A percentile compares a stretch with the other conserved stretches of the same genome.
These are phyloP conservation scores for Lignosus rhinocerotis DNA, from an alignment of 1,284 basidiomycete species.

Conservation along the genomic window DNA sequence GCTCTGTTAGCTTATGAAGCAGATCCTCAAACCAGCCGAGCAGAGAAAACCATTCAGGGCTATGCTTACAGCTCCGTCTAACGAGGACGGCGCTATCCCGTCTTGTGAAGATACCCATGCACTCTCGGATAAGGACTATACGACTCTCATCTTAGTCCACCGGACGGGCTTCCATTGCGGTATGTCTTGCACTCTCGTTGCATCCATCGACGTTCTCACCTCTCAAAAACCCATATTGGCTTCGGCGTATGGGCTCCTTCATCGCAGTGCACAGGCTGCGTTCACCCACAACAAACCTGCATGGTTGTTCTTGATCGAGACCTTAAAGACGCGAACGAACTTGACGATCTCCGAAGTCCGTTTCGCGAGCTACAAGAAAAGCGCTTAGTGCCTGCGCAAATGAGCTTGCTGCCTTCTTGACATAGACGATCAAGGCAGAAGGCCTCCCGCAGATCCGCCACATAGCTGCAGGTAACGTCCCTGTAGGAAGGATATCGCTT, in stretches of 20 bases:
- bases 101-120: constrained; percentile 21
- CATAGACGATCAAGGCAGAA: constrained; percentile 26
- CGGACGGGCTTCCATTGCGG: constrained; percentile 29
- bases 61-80: constrained; percentile 9
- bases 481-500: constrained; percentile 29
- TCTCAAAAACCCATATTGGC: background rate
- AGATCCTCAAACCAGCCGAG: too few species aligned
- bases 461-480: background rate
- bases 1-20: too few species aligned
- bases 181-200: constrained; percentile 6
- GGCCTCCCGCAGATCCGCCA: constrained; percentile 23
- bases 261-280: constrained; percentile 29
- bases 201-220: background rate
- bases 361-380: constrained; percentile 16
- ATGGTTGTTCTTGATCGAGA: constrained; percentile 35
- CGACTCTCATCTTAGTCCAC: constrained; percentile 28
- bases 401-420: constrained; percentile 32
- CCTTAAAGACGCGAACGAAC: constrained; percentile 28
- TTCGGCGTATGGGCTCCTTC: constrained; percentile 28
- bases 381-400: constrained; percentile 23
- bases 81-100: constrained; percentile 8
- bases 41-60: background rate
- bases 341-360: constrained; percentile 22
- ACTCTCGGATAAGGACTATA: constrained; percentile 15
- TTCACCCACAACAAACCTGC: too few species aligned